Evolutionary conservation across 2,329 filamentous ascomycete genomes (phyloP), one percentile per base, ranked within the genome.

Genomic region (Hypoxylon sp.): DNA sequence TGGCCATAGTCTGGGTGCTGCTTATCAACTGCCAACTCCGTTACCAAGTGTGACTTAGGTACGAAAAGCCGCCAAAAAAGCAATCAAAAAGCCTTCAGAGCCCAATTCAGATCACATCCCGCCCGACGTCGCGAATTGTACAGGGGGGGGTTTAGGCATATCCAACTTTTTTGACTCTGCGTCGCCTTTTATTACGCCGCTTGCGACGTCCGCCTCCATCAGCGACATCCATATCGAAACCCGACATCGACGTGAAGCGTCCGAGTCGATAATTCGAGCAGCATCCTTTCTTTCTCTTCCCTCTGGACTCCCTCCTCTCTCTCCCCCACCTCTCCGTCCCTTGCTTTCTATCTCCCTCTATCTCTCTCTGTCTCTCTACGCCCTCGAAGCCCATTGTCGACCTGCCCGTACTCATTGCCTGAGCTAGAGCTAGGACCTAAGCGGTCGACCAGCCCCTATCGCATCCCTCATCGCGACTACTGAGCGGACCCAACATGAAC

Each of bases 401-500:
- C 33, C 33, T 24, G 31, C 18, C 18, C 31, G 31, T 15, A 18
- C 15, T 35, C 31, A 8, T 15, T 18, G 20, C 17, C 20, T 40
- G 13, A 24, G 20, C 21, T n/a, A 13, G 29, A 4, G 4, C 29
- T 20, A 26, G 42, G n/a, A 26, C 55, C 47, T 65, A 55, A n/a
- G 57, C 46, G 42, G 45, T 54, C 60, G 50, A 57, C 40, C 42
- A 49, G 45, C 45, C 48, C 26, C 10, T 55, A 48, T 62, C 57
- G 55, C 56, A 47, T 46, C 60, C n/a, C 49, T 58, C 52, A 54
- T 61, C 48, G 58, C 52, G 38, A 55, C 55, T 58, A 43, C 38
- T 55, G n/a, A 62, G 60, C 56, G 55, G 56, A 60, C 43, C 60
- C 60, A 69, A 66, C 48, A 76, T 76, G 73, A 75, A 76, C 66